Evolutionary conservation across 306 rosid species (phyloP), one percentile per base, ranked within the genome.

Genomic region (Pueraria montana): DNA sequence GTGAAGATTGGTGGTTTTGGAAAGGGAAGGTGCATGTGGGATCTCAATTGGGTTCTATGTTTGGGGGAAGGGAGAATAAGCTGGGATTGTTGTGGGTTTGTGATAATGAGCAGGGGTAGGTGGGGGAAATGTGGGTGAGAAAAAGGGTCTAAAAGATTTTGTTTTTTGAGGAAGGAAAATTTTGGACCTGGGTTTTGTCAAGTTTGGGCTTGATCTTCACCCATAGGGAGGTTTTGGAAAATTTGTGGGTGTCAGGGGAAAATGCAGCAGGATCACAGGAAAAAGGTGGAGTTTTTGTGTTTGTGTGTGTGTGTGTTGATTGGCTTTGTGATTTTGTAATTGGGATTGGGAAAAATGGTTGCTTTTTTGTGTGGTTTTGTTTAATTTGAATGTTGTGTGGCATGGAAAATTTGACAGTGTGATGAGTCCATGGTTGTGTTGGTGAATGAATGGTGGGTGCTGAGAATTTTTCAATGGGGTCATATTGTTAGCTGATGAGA

Each of bases 81-180:
- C 74, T 84, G 94, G 96, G 89, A 93, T 78, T 83, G 58, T 85
- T 89, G 88, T 80, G 93, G 91, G 64, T 87, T 89, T 88, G 92
- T 95, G 83, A 95, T 95, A 77, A 91, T 93, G 87, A 91, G 97
- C 91, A 89, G 97, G 89, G 93, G 97, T 83, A 91, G 96, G 84
- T 93, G 97, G 96, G 97, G 94, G 42, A 92, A 95, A 93, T 95
- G 99, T 87, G 99, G 98, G 71, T 95, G 83, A 93, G 49, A 53
- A 5, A 61, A 3, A 72, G 40, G 82, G 58, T 56, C 27, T 32
- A 2, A 42, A 52, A 34, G 40, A 63, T 78, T 27, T 74, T 30
- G 2, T 58, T 40, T 16, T 61, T 36, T 72, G 13, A 56, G 9
- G 24, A 26, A 53, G 12, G 24, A 8, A 8, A 43, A 40, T 43